phyloP scores from a whole-genome alignment of 192 early-diverging fungal genomes.

The Linnemannia exigua region DNA sequence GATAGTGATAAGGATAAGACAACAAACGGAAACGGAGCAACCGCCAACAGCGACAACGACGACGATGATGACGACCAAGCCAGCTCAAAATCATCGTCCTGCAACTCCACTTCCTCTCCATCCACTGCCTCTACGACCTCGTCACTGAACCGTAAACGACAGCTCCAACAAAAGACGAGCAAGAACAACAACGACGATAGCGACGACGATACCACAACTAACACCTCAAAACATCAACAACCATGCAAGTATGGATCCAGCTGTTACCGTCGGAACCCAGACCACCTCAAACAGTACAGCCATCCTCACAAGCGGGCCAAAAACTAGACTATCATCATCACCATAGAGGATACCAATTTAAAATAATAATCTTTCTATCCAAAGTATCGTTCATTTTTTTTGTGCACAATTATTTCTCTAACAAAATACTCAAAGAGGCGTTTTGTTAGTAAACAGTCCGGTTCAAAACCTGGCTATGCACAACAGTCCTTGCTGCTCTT shows the following conservation, averaged over 20 bases:
- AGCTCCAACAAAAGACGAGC: not conserved
- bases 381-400: not conserved
- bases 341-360: not conserved
- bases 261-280: slow-evolving; percentile 50
- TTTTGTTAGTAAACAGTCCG: no score
- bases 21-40: not conserved
- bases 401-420: no score
- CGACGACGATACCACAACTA: not conserved
- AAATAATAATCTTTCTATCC: not conserved
- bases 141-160: slow-evolving; percentile 8
- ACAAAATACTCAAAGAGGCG: no score
- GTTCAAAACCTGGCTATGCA: no score
- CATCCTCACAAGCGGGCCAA: slow-evolving; percentile 34
- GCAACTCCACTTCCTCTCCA: not conserved
- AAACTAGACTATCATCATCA: not conserved
- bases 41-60: not conserved
- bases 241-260: slow-evolving; percentile 39
- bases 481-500: no score
- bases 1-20: not conserved
- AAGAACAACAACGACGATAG: slow-evolving; percentile 13
- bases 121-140: not conserved
- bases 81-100: not conserved
- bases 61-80: not conserved
- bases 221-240: slow-evolving; percentile 5
- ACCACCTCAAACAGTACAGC: slow-evolving; percentile 43